Base-by-base conservation (phyloP, 805 yeast species). In the Kodamaea restingae region DNA sequence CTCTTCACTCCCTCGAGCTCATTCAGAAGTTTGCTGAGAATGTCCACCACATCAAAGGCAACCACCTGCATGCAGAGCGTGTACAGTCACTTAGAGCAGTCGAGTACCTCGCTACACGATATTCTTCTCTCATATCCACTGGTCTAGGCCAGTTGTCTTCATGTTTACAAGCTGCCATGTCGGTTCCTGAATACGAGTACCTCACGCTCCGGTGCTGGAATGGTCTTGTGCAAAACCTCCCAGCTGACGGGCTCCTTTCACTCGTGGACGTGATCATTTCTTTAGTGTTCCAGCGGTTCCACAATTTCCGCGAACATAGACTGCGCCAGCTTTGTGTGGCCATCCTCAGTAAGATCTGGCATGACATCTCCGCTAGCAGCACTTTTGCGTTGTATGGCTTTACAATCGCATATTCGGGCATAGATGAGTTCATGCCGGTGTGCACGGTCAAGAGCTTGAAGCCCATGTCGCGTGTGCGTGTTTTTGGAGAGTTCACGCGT, bases 141-240 rank as follows among this genome's bases (percentile, higher is more conserved):
- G 86, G 87, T 0, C 60, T 84, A 25, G 95, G 96, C 0, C 98
- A 90, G 55, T 76, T 91, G 4, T 82, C 87, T 43, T 84, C 95
- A 2, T 84, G 95, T 50, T 63, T 91, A 9, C 96, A 88, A 54
- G 80, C 88, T 1, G 81, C 91, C 0, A 60, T 90, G 15, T 88
- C 81, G 28, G 74, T 73, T 14, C 62, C 71, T 0, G 78, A 77
- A 17, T 69, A 88, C 10, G 81, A 81, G 43, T 63, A 64, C 11
- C 73, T 74, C 28, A 77, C 91, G 0, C 62, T 93, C 30, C 65
- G 71, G 34, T 83, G 93, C 40, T 81, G 96, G 83, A 68, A 71
- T 37, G 66, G 70, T 2, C 63, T 91, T 37, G 74, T 86, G 2
- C 63, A 70, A 12, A 68, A 67, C n/a, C 58, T 91, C 12, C 75